phyloP scores from a whole-genome alignment of 495 filamentous ascomycete genomes.

The Rusavskia elegans region DNA sequence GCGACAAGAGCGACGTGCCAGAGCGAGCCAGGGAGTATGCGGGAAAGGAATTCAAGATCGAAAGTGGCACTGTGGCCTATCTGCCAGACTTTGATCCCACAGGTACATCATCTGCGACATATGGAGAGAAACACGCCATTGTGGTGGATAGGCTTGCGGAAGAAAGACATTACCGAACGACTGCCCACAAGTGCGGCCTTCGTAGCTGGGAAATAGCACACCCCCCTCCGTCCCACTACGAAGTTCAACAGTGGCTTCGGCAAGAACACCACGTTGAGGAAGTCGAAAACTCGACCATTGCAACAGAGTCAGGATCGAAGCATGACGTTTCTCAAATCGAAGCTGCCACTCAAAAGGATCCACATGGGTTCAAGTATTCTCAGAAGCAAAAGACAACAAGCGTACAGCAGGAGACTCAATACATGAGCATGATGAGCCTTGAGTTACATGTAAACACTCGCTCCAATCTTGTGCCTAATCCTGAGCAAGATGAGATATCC shows the following conservation, averaged over 20 bases:
- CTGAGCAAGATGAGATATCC: constrained; percentile 76
- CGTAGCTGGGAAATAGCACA: constrained; percentile 49
- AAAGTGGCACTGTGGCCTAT: constrained; percentile 57
- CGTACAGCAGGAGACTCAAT: constrained; percentile 72
- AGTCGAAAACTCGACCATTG: constrained; percentile 3
- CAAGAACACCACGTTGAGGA: constrained; percentile 16
- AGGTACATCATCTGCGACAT: constrained; percentile 37
- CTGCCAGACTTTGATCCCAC: constrained; percentile 64
- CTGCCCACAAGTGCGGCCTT: constrained; percentile 33
- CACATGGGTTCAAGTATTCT: constrained; percentile 73
- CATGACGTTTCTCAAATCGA: constrained; percentile 68
- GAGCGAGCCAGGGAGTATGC: constrained; percentile 68
- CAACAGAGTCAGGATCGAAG: constrained; percentile 9
- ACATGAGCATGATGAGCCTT: constrained; percentile 93
- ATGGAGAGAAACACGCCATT: constrained; percentile 31
- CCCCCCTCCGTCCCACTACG: constrained; percentile 50
- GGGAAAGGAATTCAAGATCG: constrained; percentile 69
- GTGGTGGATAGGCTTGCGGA: constrained; percentile 33
- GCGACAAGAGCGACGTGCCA: constrained; percentile 75
- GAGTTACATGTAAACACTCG: constrained; percentile 92
- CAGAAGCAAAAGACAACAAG: constrained; percentile 60
- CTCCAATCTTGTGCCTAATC: constrained; percentile 65
- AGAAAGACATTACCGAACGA: constrained; percentile 29
- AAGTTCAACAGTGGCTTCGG: constrained; percentile 56
- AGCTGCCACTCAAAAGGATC: constrained; percentile 73